These are phyloP conservation scores for Coniochaeta hoffmannii DNA, from an alignment of 2,329 filamentous ascomycete genomes.

Conservation along the genomic window DNA sequence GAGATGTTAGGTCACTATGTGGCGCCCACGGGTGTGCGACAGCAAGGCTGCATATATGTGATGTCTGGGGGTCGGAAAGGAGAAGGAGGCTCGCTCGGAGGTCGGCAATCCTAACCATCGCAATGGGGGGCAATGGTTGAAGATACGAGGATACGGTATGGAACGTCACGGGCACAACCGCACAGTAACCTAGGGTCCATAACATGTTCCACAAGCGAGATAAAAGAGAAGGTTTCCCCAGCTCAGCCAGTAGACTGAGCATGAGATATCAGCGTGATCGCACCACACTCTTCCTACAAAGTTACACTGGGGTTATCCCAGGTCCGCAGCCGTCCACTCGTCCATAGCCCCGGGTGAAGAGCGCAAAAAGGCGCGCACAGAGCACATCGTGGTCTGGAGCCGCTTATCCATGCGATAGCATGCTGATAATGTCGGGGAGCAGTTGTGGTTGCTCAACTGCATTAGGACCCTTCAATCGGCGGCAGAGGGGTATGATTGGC, in stretches of 20 bases:
- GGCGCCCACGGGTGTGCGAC: neutral
- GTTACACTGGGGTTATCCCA: neutral
- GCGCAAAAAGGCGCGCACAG: neutral
- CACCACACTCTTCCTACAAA: neutral
- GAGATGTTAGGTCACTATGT: neutral
- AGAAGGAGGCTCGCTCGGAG: neutral
- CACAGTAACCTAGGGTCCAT: neutral
- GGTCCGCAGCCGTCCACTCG: neutral
- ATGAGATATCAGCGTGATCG: neutral
- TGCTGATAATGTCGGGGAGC: neutral
- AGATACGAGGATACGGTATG: neutral
- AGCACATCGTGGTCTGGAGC: neutral
- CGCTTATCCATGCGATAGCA: slow-evolving; percentile 1
- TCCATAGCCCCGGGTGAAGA: neutral
- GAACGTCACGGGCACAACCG: neutral
- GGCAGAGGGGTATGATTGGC: slow-evolving; percentile 9
- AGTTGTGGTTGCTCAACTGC: neutral
- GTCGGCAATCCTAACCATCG: neutral
- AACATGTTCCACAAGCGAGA: neutral
- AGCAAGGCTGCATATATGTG: neutral
- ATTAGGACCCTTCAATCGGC: neutral
- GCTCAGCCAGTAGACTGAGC: neutral
- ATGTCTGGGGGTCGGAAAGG: neutral
- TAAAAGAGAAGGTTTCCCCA: neutral
- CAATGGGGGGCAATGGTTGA: neutral